Percentiles rank a stretch among this genome's conserved stretches.
phyloP scores from a whole-genome alignment of 2,329 filamentous ascomycete species.

The Arachnopeziza araneosa region DNA sequence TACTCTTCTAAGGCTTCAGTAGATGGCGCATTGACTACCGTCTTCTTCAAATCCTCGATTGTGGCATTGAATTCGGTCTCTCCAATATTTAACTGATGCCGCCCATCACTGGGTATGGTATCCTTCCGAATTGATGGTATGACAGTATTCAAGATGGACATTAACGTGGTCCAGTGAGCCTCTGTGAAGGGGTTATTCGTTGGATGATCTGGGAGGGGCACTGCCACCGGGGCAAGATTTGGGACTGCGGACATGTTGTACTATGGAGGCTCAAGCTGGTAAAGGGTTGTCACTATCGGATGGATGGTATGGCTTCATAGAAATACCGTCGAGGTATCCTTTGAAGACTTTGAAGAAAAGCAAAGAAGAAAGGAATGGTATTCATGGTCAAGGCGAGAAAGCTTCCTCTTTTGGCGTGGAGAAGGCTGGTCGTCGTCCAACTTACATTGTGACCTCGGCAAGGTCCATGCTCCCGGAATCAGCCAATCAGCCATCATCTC shows the following conservation, averaged over 20 bases:
- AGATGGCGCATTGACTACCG: slow-evolving; percentile 35
- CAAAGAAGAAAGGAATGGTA: no score
- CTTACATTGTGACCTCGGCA: no score
- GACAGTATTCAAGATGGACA: slow-evolving; percentile 51
- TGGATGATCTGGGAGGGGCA: slow-evolving; percentile 25
- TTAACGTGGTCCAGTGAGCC: slow-evolving; percentile 49
- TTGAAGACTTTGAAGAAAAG: neutral
- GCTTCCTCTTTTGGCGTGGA: no score
- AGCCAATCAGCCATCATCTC: no score
- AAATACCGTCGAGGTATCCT: neutral
- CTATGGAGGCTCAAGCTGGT: neutral
- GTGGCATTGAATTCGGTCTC: slow-evolving; percentile 45
- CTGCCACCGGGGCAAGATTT: slow-evolving; percentile 14
- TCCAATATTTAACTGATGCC: slow-evolving; percentile 40
- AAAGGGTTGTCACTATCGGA: neutral
- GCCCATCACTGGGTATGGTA: slow-evolving; percentile 2
- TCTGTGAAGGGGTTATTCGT: slow-evolving; percentile 37
- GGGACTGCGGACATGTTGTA: slow-evolving; percentile 3
- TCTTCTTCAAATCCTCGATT: slow-evolving; percentile 35
- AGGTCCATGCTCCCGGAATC: no score
- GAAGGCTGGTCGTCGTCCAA: no score
- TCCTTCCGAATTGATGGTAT: slow-evolving; percentile 52
- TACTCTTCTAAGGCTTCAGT: slow-evolving; percentile 44
- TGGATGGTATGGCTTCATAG: neutral
- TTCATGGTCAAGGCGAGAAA: no score